A percentile compares a stretch with the other conserved stretches of the same genome.
Evolutionary conservation across 371 early-diverging fungal species (phyloP).

Genomic region (Rhizopus arrhizus): DNA sequence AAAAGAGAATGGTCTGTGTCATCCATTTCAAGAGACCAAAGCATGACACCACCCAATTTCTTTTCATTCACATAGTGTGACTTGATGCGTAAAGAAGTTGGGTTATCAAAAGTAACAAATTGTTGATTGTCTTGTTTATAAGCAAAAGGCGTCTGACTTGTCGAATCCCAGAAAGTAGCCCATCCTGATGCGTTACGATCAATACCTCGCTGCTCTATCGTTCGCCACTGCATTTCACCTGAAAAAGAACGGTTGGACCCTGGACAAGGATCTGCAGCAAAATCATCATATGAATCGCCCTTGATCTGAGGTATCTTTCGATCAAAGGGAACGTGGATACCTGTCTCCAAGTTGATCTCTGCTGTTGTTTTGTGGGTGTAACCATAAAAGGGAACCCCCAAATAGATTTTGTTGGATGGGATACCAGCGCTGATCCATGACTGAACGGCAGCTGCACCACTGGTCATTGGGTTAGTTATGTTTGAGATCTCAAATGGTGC

Average conservation of each 20-base stretch:
- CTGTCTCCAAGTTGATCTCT: constrained; percentile 1
- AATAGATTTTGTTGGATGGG: constrained; percentile 51
- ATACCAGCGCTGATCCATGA: constrained; percentile 62
- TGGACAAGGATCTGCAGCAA: constrained; percentile 29
- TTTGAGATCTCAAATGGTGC: constrained; percentile 57
- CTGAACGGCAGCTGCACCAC: constrained; percentile 34
- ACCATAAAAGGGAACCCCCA: constrained; percentile 69
- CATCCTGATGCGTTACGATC: constrained; percentile 19
- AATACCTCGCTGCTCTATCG: constrained; percentile 14
- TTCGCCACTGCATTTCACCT: constrained; percentile 32
- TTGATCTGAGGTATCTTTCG: constrained; percentile 19
- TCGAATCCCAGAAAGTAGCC: constrained; percentile 39
- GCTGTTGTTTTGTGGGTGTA: constrained; percentile 26
- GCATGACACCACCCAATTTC: constrained; percentile 53
- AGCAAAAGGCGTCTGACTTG: constrained; percentile 57
- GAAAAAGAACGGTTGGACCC: constrained; percentile 21
- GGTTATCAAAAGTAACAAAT: constrained; percentile 61
- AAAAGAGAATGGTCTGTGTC: constrained; percentile 17
- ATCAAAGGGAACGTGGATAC: constrained; percentile 16
- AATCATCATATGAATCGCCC: constrained; percentile 32
- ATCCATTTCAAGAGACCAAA: constrained; percentile 53
- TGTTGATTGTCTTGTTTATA: constrained; percentile 40
- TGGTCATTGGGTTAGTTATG: constrained; percentile 11
- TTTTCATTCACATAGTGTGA: constrained; percentile 42
- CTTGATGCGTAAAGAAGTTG: constrained; percentile 45